phyloP scores from a whole-genome alignment of 139 green algal species.

The Edaphochlamys debaryana region DNA sequence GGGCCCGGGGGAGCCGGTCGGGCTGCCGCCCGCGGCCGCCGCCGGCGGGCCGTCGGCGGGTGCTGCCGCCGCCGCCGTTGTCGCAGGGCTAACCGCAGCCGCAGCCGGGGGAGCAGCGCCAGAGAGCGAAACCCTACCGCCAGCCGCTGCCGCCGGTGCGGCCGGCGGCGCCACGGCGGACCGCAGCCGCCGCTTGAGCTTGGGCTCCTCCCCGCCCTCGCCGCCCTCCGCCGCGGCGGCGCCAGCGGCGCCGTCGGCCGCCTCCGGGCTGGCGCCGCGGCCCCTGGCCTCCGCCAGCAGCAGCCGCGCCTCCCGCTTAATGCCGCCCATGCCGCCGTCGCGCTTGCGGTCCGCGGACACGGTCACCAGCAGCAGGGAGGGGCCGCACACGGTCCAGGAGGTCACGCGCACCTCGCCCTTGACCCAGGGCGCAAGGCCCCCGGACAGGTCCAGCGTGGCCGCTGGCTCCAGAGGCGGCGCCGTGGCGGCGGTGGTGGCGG shows the following conservation, averaged over 20 bases:
- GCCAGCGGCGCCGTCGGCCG: background rate
- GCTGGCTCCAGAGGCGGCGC: background rate
- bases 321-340: slow-evolving; percentile 32
- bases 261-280: background rate
- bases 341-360: slow-evolving; percentile 39
- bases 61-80: background rate
- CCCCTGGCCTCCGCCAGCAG: slow-evolving; percentile 24
- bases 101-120: background rate
- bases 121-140: too few species aligned
- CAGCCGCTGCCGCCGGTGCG: background rate
- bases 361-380: slow-evolving; percentile 9
- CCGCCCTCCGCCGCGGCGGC: background rate
- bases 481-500: too few species aligned
- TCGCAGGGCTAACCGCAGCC: background rate
- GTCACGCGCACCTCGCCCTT: slow-evolving; percentile 14
- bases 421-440: slow-evolving; percentile 1
- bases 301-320: slow-evolving; percentile 31
- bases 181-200: slow-evolving; percentile 23
- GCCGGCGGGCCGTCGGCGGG: background rate
- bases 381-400: slow-evolving; percentile 16
- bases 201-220: background rate
- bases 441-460: slow-evolving; percentile 7
- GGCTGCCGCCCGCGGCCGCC: background rate
- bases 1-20: background rate
- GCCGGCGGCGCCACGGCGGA: slow-evolving; percentile 17